Evolutionary conservation across 108 stramenopile genomes (phyloP).

Genomic region (Ochromonas danica): DNA sequence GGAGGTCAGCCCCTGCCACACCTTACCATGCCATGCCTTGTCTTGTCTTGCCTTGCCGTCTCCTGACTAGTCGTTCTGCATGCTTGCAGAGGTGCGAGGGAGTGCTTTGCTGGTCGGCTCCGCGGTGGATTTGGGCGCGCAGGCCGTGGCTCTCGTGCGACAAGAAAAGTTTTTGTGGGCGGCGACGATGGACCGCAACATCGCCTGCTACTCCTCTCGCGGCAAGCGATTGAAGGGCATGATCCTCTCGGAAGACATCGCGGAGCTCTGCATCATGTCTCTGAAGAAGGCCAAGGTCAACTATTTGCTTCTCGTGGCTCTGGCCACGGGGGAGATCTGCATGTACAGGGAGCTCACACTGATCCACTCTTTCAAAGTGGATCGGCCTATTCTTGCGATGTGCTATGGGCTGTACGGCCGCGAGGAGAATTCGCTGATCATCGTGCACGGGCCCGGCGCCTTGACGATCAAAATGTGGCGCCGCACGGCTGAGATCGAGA

Average conservation of each 20-base stretch:
- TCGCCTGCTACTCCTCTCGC: constrained; percentile 45
- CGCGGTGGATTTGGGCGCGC: constrained; percentile 42
- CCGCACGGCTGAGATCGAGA: constrained; percentile 24
- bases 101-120: constrained; percentile 11
- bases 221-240: constrained; percentile 55
- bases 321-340: constrained; percentile 52
- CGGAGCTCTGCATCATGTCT: constrained; percentile 47
- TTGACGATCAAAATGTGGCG: constrained; percentile 59
- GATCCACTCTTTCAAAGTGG: constrained; percentile 48
- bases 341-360: constrained; percentile 56
- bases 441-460: constrained; percentile 50
- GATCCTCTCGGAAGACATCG: constrained; percentile 42
- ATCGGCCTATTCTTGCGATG: constrained; percentile 48
- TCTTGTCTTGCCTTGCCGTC: neutral
- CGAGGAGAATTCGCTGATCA: constrained; percentile 52
- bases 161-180: constrained; percentile 49
- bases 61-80: too few relatives aligned
- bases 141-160: constrained; percentile 50
- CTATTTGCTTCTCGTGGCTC: constrained; percentile 53
- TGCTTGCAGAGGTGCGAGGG: constrained; percentile 23
- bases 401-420: constrained; percentile 55
- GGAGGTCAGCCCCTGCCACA: constrained; percentile 43
- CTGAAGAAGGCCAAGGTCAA: constrained; percentile 34
- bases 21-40: neutral
- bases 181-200: constrained; percentile 52